Base-by-base conservation (phyloP, 1,284 basidiomycete genomes). In the Coniferiporia sulphurascens region DNA sequence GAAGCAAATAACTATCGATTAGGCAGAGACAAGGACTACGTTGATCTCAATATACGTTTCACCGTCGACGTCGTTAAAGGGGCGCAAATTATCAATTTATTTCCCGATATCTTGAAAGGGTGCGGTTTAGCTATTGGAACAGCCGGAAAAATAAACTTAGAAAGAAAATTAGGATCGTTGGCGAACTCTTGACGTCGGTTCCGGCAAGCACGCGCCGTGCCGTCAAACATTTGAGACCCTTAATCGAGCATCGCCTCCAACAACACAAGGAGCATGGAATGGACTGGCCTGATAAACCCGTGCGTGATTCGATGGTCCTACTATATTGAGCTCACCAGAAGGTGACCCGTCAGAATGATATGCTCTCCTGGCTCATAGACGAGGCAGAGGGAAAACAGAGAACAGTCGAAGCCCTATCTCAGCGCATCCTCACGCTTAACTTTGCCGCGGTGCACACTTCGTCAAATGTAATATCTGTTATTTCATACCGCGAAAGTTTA, bases 301-400 rank as follows among this genome's bases (percentile, higher is more conserved):
- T 61, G 43, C 27, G 55, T 44, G 7, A n/a, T 13, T 32, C 76
- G 75, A 73, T 74, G 44, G 74, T 77, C 59, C 59, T 74, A 5
- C 67, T 76, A 12, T 27, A 27, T 5, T 5, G 3, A 27, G 27
- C 27, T 27, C 2, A 27, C 27, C 5, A 5, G 27, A 2, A 27
- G 27, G 27, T 27, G 2, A 5, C 5, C 5, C 27, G 27, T 27
- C 46, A 78, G 73, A 73, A 75, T 56, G 75, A 77, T 59, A 53
- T 75, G 34, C 62, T 83, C 12, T 71, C 69, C 48, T 80, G 77
- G 78, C 57, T 79, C 17, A 69, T 80, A 59, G 74, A 79, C n/a
- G 68, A 65, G 4, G 69, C 73, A 1, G 72, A 68, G 4, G 19
- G 19, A 4, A 65, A 69, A 7, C 69, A 76, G 45, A 69, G 62